A percentile compares a stretch with the other conserved stretches of the same genome.
Conservation (phyloP, 164 flowering plant species). For the Macadamia integrifolia region DNA sequence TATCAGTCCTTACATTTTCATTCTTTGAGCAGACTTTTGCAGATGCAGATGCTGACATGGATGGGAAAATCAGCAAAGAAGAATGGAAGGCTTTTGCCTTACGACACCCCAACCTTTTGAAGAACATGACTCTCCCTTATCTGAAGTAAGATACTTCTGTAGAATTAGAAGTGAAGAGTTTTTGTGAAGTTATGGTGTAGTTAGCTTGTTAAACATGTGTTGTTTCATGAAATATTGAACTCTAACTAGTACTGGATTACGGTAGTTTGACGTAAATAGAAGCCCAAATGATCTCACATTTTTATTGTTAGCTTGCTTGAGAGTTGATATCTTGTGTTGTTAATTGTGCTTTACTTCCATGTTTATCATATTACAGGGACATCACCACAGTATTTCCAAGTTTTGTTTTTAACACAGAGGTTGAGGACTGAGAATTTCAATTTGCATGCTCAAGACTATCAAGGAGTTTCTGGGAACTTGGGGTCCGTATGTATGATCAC, state of each 20-base stretch:
- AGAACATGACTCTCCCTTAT: conserved; percentile 86
- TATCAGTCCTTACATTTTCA: neutral
- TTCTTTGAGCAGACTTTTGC: conserved; percentile 61
- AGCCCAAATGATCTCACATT: too few relatives aligned
- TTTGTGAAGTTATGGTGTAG: too few relatives aligned
- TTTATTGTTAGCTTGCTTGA: neutral
- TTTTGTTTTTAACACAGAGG: conserved; percentile 47
- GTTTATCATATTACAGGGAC: conserved; percentile 30
- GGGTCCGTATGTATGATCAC: neutral
- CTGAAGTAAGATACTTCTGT: conserved; percentile 46
- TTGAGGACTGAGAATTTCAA: conserved; percentile 31
- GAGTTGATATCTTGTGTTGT: neutral
- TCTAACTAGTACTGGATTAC: too few relatives aligned
- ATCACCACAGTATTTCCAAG: conserved; percentile 59
- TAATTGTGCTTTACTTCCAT: neutral
- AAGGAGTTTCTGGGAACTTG: neutral
- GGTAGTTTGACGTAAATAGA: too few relatives aligned
- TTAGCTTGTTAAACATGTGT: neutral
- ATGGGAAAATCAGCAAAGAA: conserved; percentile 63
- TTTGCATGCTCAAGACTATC: conserved; percentile 1
- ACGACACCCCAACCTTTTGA: conserved; percentile 60
- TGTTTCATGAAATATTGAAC: too few relatives aligned
- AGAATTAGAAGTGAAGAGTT: too few relatives aligned
- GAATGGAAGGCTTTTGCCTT: conserved; percentile 73
- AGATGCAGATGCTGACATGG: conserved; percentile 72